Evolutionary conservation across 2,329 filamentous ascomycete genomes (phyloP).

Genomic region (Biscogniauxia marginata): DNA sequence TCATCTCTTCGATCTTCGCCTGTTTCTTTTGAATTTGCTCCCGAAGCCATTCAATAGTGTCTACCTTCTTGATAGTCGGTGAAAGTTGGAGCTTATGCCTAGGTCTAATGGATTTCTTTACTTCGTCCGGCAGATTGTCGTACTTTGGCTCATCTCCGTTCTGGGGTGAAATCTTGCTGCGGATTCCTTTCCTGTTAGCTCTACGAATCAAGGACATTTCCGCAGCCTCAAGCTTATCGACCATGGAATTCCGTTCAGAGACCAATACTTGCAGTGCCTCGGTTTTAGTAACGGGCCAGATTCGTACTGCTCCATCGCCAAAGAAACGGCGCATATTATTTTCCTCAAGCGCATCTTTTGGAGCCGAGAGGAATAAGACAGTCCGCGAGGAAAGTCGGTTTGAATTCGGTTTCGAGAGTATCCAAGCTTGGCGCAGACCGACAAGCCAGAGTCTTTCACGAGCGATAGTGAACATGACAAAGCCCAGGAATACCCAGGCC

Average conservation of each 20-base stretch:
- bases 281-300: slow-evolving; percentile 80
- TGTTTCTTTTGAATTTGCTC: slow-evolving; percentile 53
- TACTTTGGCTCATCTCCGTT: slow-evolving; percentile 11
- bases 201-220: slow-evolving; percentile 79
- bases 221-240: slow-evolving; percentile 77
- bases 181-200: slow-evolving; percentile 61
- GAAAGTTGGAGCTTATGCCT: slow-evolving; percentile 63
- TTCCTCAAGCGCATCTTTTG: slow-evolving; percentile 72
- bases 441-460: slow-evolving; percentile 92
- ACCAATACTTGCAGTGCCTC: slow-evolving; percentile 75
- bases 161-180: slow-evolving; percentile 14
- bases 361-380: slow-evolving; percentile 88
- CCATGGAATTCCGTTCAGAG: slow-evolving; percentile 69
- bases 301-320: slow-evolving; percentile 71
- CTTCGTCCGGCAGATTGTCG: slow-evolving; percentile 21
- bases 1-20: slow-evolving; percentile 40
- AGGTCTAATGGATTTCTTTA: slow-evolving; percentile 27
- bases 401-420: slow-evolving; percentile 79
- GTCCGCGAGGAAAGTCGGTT: slow-evolving; percentile 86
- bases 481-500: slow-evolving; percentile 81
- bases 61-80: slow-evolving; percentile 71
- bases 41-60: slow-evolving; percentile 84
- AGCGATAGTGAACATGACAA: slow-evolving; percentile 85
- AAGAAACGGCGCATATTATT: slow-evolving; percentile 73
- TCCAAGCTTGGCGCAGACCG: slow-evolving; percentile 89